Evolutionary conservation across 2,329 filamentous ascomycete genomes (phyloP).

Genomic region (Fusarium decemcellulare): DNA sequence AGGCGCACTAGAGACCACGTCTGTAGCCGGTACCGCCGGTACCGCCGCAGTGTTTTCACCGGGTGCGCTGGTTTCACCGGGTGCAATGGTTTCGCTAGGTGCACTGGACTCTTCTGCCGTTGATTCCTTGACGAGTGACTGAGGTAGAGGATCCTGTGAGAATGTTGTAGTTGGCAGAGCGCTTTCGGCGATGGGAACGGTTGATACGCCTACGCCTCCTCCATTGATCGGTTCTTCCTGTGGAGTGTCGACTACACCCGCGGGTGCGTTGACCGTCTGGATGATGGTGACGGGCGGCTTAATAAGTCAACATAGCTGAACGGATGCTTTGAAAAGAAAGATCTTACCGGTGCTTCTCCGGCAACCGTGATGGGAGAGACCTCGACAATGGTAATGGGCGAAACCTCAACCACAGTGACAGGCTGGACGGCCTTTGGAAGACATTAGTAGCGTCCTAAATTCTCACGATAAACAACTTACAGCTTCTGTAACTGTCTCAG

Average conservation of each 20-base stretch:
- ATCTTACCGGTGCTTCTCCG: constrained; percentile 39
- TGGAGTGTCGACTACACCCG: neutral
- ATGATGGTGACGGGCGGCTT: constrained; percentile 39
- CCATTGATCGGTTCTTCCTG: constrained; percentile 15
- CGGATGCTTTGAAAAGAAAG: neutral
- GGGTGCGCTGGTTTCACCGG: too few species aligned
- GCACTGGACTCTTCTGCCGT: neutral
- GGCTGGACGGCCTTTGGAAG: constrained; percentile 13
- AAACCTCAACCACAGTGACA: constrained; percentile 35
- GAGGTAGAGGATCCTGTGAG: constrained; percentile 30
- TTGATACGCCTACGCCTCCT: constrained; percentile 46
- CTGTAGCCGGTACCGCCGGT: neutral
- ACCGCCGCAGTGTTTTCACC: too few species aligned
- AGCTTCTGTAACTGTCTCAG: constrained; percentile 21
- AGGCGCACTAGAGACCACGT: constrained; percentile 1
- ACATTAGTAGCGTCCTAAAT: neutral
- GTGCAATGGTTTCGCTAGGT: neutral
- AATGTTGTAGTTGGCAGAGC: constrained; percentile 50
- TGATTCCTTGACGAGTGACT: constrained; percentile 11
- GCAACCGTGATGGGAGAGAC: constrained; percentile 12
- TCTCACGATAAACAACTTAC: constrained; percentile 5
- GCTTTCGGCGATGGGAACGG: constrained; percentile 46
- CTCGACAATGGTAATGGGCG: constrained; percentile 28
- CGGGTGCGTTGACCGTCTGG: constrained; percentile 32
- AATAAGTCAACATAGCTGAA: constrained; percentile 5